A percentile compares a stretch with the other conserved stretches of the same genome.
Evolutionary conservation across 192 early-diverging fungal species (phyloP).

Genomic region (Lobulomyces angularis): DNA sequence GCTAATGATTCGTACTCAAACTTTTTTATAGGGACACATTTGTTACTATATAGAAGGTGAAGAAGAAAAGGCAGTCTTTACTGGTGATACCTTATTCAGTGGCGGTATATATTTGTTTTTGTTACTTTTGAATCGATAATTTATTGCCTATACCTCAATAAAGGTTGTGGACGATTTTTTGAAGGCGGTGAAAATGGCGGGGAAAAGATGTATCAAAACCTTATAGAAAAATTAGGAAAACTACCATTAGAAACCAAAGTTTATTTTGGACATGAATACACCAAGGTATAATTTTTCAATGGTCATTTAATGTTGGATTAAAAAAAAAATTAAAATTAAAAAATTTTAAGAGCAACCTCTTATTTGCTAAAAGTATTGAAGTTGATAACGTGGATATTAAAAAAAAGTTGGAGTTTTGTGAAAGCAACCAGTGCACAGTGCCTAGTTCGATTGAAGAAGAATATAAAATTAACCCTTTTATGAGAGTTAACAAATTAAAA

Average conservation of each 20-base stretch:
- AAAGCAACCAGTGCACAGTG: constrained; percentile 40
- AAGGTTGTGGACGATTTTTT: constrained; percentile 84
- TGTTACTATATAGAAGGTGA: constrained; percentile 66
- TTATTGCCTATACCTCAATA: constrained; percentile 7
- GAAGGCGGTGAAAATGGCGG: constrained; percentile 80
- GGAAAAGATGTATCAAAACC: constrained; percentile 71
- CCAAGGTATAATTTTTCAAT: constrained; percentile 3
- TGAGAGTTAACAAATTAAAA: constrained; percentile 71
- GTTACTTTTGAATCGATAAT: not conserved
- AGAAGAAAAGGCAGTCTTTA: constrained; percentile 66
- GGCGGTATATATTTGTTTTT: constrained; percentile 22
- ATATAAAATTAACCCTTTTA: constrained; percentile 73
- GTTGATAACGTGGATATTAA: constrained; percentile 56
- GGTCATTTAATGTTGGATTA: constrained; percentile 48
- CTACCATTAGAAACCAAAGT: constrained; percentile 74
- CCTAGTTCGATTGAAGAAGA: constrained; percentile 89
- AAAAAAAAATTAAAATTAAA: constrained; percentile 54
- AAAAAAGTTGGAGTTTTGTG: constrained; percentile 52
- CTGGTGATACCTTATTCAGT: constrained; percentile 76
- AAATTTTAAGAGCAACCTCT: constrained; percentile 26
- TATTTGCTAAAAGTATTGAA: constrained; percentile 72
- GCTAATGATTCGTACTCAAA: not conserved
- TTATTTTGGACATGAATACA: constrained; percentile 20
- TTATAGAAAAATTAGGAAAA: constrained; percentile 49
- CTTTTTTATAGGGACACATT: constrained; percentile 46